Evolutionary conservation across 768 basidiomycete species (phyloP), one percentile per base, ranked within the genome.

Genomic region (Boletus reticuloceps): DNA sequence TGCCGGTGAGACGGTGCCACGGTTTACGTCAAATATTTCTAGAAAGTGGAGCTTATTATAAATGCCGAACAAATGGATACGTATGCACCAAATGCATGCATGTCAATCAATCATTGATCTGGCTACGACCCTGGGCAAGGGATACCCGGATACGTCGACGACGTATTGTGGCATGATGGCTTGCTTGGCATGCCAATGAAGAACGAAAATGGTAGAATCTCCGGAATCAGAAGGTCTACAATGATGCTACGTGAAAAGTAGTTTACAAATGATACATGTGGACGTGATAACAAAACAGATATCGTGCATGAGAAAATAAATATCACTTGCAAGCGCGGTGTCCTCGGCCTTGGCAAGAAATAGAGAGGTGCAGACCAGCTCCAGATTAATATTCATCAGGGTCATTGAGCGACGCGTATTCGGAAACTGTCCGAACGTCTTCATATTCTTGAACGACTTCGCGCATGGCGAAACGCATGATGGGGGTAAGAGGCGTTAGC

Each of bases 361-460:
- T 13, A 12, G 36, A 29, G 29, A 29, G 29, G 9, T 29, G 14
- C 46, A 61, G 45, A 38, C 58, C 47, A 42, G 50, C 58, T 47
- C 54, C 22, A 46, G 36, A 13, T 71, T 62, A 88, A 62, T 86
- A 88, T 67, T 88, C 88, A 59, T 89, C 85, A n/a, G 86, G 80
- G 62, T 90, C 69, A 13, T 71, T 71, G 44, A 91, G 73, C 10
- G 88, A 90, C 16, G 87, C 89, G 64, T 91, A 91, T 59, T 91
- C 89, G 8, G 87, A 89, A 34, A 85, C 79, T 14, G 85, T 85
- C 65, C 79, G 80, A 55, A 85, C 82, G 58, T 90, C 86, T 59
- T 91, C 84, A 59, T 90, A 92, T 71, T 94, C 91, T 64, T 83
- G 80, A 17, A 94, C 82, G 10, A 93, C 90, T 65, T 89, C 85